Percentiles rank a stretch among this genome's conserved stretches.
phyloP scores from a whole-genome alignment of 208 protist species.

The Leishmania mexicana region DNA sequence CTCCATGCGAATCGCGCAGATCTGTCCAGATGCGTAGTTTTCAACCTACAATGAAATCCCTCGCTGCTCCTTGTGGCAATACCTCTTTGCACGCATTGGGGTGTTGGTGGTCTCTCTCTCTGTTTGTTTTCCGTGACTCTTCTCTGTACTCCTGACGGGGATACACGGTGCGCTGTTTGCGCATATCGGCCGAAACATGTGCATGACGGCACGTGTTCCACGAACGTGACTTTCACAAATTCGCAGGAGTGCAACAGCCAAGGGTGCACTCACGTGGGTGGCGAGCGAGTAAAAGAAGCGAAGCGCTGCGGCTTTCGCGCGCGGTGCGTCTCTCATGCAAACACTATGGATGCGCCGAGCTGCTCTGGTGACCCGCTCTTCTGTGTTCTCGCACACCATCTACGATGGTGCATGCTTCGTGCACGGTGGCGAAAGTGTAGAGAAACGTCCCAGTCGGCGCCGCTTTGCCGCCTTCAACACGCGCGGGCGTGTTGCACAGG shows the following conservation, averaged over 20 bases:
- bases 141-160: not conserved
- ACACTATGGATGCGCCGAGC: not conserved
- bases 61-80: too few relatives aligned
- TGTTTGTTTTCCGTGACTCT: too few relatives aligned
- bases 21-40: too few relatives aligned
- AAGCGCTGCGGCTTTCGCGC: too few relatives aligned
- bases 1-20: too few relatives aligned
- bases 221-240: not conserved
- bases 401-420: slow-evolving; percentile 4
- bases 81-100: too few relatives aligned
- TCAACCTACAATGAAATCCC: too few relatives aligned
- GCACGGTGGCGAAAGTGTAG: not conserved
- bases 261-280: not conserved
- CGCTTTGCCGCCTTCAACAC: slow-evolving; percentile 71
- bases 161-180: too few relatives aligned
- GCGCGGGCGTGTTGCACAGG: slow-evolving; percentile 46
- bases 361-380: not conserved
- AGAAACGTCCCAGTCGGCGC: slow-evolving; percentile 41
- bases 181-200: not conserved
- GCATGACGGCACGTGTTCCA: not conserved
- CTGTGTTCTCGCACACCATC: not conserved
- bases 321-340: not conserved
- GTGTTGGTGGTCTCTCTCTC: too few relatives aligned
- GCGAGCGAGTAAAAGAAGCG: not conserved
- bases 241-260: not conserved